Conservation (phyloP, 2,329 filamentous ascomycete genomes). For the Diaporthe ampelina region DNA sequence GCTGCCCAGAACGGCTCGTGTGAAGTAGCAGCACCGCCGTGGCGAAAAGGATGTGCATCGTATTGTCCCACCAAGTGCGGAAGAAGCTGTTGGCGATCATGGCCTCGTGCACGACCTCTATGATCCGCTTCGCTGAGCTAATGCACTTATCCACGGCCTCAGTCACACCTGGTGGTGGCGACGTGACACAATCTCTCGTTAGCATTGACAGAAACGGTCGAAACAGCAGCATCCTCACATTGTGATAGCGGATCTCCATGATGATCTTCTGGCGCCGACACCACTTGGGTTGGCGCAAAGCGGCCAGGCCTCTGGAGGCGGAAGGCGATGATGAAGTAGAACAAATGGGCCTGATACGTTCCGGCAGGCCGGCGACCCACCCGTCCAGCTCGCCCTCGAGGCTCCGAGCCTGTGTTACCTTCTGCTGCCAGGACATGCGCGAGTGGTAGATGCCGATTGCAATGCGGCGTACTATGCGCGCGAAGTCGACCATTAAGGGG, state of each 20-base stretch:
- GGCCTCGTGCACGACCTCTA: neutral
- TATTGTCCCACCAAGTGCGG: constrained; percentile 7
- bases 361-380: neutral
- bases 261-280: constrained; percentile 6
- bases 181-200: too few species aligned
- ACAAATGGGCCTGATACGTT: neutral
- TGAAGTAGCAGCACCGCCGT: neutral
- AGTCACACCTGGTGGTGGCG: neutral
- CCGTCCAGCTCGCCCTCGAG: constrained; percentile 12
- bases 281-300: constrained; percentile 9
- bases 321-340: neutral
- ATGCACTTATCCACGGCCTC: constrained; percentile 18
- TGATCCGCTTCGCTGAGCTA: neutral
- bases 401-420: neutral
- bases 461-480: constrained; percentile 6
- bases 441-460: constrained; percentile 14
- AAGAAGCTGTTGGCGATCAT: constrained; percentile 2
- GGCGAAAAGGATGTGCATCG: constrained; percentile 17
- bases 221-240: constrained; percentile 7
- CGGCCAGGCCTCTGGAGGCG: neutral
- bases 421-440: neutral
- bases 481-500: neutral
- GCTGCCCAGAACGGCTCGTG: neutral
- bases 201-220: constrained; percentile 12
- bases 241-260: constrained; percentile 14